Conservation (phyloP, 2,329 filamentous ascomycete species). For the Colletotrichum coccodes region DNA sequence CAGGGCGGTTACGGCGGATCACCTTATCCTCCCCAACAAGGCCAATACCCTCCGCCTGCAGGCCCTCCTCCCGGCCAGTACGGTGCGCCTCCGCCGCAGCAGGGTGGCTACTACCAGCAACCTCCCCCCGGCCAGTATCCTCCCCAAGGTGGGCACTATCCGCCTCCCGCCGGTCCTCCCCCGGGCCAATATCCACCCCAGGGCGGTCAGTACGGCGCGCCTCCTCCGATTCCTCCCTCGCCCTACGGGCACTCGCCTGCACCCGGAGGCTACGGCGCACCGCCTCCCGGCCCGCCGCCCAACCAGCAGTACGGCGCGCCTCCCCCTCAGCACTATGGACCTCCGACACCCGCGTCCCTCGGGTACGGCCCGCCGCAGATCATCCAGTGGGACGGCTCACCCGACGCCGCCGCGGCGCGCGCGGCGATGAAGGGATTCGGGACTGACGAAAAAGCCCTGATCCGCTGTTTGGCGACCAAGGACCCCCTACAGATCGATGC, state of each 20-base stretch:
- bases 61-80: slow-evolving; percentile 48
- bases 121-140: slow-evolving; percentile 48
- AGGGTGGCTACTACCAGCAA: slow-evolving; percentile 46
- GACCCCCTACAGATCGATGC: slow-evolving; percentile 82
- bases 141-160: slow-evolving; percentile 47
- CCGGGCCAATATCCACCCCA: slow-evolving; percentile 46
- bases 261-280: slow-evolving; percentile 38
- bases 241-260: slow-evolving; percentile 43
- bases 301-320: slow-evolving; percentile 49
- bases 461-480: slow-evolving; percentile 74
- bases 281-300: slow-evolving; percentile 33
- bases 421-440: slow-evolving; percentile 94
- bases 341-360: slow-evolving; percentile 68
- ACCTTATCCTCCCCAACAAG: slow-evolving; percentile 39
- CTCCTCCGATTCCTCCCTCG: slow-evolving; percentile 41
- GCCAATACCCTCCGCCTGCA: slow-evolving; percentile 47
- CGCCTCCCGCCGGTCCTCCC: slow-evolving; percentile 43
- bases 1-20: slow-evolving; percentile 42
- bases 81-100: slow-evolving; percentile 48
- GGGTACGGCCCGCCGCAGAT: slow-evolving; percentile 81
- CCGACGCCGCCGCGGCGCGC: slow-evolving; percentile 77
- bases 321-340: slow-evolving; percentile 46
- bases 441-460: slow-evolving; percentile 84
- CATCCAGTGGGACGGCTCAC: slow-evolving; percentile 74
- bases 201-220: slow-evolving; percentile 48